These are phyloP conservation scores for Davidsoniella virescens DNA, from an alignment of 2,329 filamentous ascomycete genomes.

Conservation along the genomic window DNA sequence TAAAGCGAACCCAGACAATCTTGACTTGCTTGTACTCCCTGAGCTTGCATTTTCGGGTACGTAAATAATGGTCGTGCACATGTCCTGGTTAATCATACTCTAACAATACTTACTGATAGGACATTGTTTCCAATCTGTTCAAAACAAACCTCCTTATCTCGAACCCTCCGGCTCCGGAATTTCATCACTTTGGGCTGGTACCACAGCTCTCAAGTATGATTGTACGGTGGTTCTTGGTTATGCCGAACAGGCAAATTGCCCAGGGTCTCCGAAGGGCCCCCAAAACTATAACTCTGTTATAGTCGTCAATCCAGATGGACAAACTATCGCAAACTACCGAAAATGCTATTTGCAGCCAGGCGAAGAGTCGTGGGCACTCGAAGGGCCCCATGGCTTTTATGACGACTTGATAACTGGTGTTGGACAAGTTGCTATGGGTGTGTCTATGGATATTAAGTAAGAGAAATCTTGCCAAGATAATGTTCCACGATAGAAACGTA, in stretches of 20 bases:
- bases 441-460: slow-evolving; percentile 42
- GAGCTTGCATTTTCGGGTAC: slow-evolving; percentile 42
- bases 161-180: slow-evolving; percentile 45
- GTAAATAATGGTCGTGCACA: slow-evolving; percentile 27
- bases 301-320: slow-evolving; percentile 32
- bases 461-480: slow-evolving; percentile 9
- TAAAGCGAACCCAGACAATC: slow-evolving; percentile 24
- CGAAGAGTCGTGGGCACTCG: slow-evolving; percentile 46
- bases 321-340: slow-evolving; percentile 34
- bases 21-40: slow-evolving; percentile 51
- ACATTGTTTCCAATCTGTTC: slow-evolving; percentile 51
- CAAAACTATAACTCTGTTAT: slow-evolving; percentile 31
- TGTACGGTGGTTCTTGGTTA: slow-evolving; percentile 52
- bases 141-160: slow-evolving; percentile 45
- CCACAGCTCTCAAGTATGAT: slow-evolving; percentile 39
- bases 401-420: slow-evolving; percentile 25
- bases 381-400: slow-evolving; percentile 34
- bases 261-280: slow-evolving; percentile 1
- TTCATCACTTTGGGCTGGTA: slow-evolving; percentile 47
- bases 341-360: slow-evolving; percentile 41
- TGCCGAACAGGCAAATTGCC: slow-evolving; percentile 35
- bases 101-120: slow-evolving; percentile 26
- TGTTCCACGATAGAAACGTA: neutral
- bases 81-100: slow-evolving; percentile 38
- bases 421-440: slow-evolving; percentile 34